Percentiles rank a stretch among this genome's conserved stretches.
These are phyloP conservation scores for Hypoxylon intermedium DNA, from an alignment of 495 filamentous ascomycete genomes.

Conservation along the genomic window DNA sequence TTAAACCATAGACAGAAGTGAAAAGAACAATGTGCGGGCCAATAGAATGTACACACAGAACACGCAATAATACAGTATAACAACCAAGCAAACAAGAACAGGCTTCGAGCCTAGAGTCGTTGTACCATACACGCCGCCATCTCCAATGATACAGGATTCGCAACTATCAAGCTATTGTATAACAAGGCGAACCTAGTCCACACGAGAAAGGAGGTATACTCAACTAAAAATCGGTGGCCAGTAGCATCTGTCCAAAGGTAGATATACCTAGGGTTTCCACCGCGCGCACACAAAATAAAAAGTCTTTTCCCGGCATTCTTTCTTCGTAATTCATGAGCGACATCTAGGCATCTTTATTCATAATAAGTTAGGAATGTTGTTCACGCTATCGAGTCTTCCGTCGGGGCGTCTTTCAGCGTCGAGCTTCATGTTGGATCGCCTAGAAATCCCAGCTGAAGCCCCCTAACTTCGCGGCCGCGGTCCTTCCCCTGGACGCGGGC, in stretches of 20 bases:
- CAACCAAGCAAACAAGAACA: not conserved
- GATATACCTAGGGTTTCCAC: slow-evolving; percentile 6
- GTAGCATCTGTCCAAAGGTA: slow-evolving; percentile 7
- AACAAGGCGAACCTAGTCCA: not conserved
- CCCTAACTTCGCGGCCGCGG: slow-evolving; percentile 41
- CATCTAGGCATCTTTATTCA: slow-evolving; percentile 39
- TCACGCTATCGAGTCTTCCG: slow-evolving; percentile 13
- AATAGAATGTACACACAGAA: slow-evolving; percentile 22
- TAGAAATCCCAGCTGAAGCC: slow-evolving; percentile 65
- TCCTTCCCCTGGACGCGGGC: slow-evolving; percentile 48
- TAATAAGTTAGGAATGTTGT: slow-evolving; percentile 11
- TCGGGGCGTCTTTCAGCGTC: slow-evolving; percentile 31
- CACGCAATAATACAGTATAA: slow-evolving; percentile 2
- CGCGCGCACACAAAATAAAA: slow-evolving; percentile 27
- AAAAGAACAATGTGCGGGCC: slow-evolving; percentile 7
- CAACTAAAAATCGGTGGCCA: not conserved
- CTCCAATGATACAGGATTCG: slow-evolving; percentile 2
- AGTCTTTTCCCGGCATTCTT: slow-evolving; percentile 33
- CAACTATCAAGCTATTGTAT: slow-evolving; percentile 6
- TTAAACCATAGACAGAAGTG: not conserved
- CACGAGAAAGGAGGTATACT: slow-evolving; percentile 4
- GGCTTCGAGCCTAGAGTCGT: not conserved
- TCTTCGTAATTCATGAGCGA: slow-evolving; percentile 43
- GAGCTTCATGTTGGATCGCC: slow-evolving; percentile 41
- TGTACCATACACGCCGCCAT: not conserved